These are phyloP conservation scores for Lactarius quietus DNA, from an alignment of 768 basidiomycete genomes.

Conservation along the genomic window DNA sequence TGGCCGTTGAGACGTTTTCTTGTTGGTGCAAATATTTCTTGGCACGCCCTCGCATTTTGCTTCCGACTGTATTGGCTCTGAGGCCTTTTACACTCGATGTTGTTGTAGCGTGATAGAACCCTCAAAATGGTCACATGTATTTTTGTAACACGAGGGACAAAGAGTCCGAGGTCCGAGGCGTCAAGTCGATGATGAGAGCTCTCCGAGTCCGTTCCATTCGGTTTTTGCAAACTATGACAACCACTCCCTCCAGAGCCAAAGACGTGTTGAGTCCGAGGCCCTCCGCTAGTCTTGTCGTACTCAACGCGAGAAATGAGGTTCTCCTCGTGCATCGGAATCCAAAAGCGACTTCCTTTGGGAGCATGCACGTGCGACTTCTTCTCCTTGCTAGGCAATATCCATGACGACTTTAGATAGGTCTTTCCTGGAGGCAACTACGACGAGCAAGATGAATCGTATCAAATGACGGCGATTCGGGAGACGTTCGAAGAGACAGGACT, in stretches of 20 bases:
- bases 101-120: neutral
- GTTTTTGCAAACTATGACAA: conserved; percentile 8
- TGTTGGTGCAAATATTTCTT: neutral
- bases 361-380: conserved; percentile 52
- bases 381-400: neutral
- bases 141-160: neutral
- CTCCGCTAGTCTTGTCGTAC: conserved; percentile 64
- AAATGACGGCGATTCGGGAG: conserved; percentile 67
- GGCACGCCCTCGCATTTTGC: neutral
- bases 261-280: conserved; percentile 43
- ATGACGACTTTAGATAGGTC: conserved; percentile 43
- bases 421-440: conserved; percentile 76
- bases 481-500: conserved; percentile 76
- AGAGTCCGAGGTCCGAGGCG: neutral
- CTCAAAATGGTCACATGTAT: neutral
- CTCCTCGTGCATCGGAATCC: conserved; percentile 70
- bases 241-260: conserved; percentile 10
- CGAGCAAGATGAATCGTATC: conserved; percentile 53
- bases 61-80: neutral
- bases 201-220: neutral
- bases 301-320: conserved; percentile 64
- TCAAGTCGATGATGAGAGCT: neutral
- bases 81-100: neutral
- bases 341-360: conserved; percentile 57
- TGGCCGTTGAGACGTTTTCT: conserved; percentile 4